Base-by-base conservation (phyloP, 2,329 filamentous ascomycete species). In the Fusarium nelsonii region DNA sequence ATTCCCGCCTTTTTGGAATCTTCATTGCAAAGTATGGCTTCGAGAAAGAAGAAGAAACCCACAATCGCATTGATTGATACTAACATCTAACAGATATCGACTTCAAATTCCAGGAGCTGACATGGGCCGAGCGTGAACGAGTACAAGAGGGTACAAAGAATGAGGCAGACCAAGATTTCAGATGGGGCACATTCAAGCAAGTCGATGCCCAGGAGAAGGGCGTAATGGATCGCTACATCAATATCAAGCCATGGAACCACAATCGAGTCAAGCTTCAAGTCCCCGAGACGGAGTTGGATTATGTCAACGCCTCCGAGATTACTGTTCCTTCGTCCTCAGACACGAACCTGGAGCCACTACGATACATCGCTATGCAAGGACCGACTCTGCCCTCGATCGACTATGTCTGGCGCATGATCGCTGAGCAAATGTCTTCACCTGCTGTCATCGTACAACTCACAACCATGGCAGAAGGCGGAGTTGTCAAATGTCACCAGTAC, bases 371-470 rank as follows among this genome's bases (percentile, higher is more conserved):
- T 53, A 97, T 97, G 78, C 93, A 97, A 81, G 96, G 96, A 1
- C 96, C 96, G 8, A 97, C 94, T 75, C 80, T 85, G 63, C 87
- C 88, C 28, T 92, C 92, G 16, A 85, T 91, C 57, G 88, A 90
- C 70, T 93, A 97, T 76, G 92, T 97, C 70, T 99, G 95, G 92
- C 92, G 96, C 76, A 99, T 99, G 96, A 84, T 97, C 36, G 92
- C 92, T 77, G 90, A 97, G 74, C 93, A 97, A 79, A 79, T 86
- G 52, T 76, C 82, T 28, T 89, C 90, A 45, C 88, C 91, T 4
- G 93, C 89, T 2, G 93, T 98, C 58, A 91, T 98, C 54, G 90
- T 98, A 59, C 97, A 98, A 92, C 87, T 99, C 66, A 99, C 95
- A 4, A 93, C 94, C 77, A 95, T 93, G 28, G 86, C 92, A 75